Evolutionary conservation across 345 rosid species (phyloP), one percentile per base, ranked within the genome.

Genomic region (Ceriops zippeliana): DNA sequence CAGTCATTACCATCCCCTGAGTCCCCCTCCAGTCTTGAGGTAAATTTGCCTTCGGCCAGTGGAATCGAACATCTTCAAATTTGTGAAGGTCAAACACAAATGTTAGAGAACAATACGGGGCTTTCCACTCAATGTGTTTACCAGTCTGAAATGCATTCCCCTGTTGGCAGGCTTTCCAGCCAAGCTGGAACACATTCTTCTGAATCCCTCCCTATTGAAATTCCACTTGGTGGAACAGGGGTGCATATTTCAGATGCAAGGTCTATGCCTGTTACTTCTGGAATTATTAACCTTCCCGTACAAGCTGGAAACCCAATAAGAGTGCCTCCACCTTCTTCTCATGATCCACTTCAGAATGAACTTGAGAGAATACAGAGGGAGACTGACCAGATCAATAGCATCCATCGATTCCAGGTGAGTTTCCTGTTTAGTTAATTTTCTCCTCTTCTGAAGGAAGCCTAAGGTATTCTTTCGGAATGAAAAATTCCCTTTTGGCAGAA

Each of bases 261-360:
- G 61, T 49, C 64, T 47, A 62, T 53, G 51, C 51, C 79, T 31
- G 11, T 64, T 51, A 24, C 75, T 46, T 31, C 72, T 5, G 75
- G 69, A 67, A 58, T 61, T 65, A 58, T 24, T 34, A 76, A 61
- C 69, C 76, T 2, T 67, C 49, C 73, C 37, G 22, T 62, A n/a
- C 87, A 71, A 65, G 65, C 75, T 68, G 61, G 67, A 34, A 34
- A 73, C 51, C 9, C 71, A 30, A 68, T 52, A 26, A 72, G 70
- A 67, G 63, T 69, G 61, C 80, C 83, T 67, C 20, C 19, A 6
- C 71, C 72, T 9, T 22, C 56, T 19, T 66, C 4, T 58, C 69
- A n/a, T 7, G 89, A 86, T 66, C 92, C 96, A 17, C 86, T 87
- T 63, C 81, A 89, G 69, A 79, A 70, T 64, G 92, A 89, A 78